Conservation (phyloP, 1,284 basidiomycete species). For the Mycosarcoma mackinlayi region DNA sequence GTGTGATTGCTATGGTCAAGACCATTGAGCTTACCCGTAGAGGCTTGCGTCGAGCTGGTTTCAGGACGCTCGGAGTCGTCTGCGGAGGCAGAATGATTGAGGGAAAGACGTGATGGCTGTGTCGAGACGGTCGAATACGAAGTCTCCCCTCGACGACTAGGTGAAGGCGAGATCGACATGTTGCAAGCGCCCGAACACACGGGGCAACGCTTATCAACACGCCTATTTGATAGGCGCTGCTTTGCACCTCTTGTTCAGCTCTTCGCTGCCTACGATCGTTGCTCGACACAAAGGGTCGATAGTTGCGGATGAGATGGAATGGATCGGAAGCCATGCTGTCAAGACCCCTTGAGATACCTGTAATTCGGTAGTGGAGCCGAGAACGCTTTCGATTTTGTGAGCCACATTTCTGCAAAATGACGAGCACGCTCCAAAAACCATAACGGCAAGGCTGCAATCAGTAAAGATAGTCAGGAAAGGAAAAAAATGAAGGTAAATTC, state of each 20-base stretch:
- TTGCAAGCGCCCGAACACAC: background rate
- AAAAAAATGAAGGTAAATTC: too few species aligned
- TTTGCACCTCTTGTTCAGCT: too few species aligned
- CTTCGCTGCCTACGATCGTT: background rate
- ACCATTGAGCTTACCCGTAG: background rate
- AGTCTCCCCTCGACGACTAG: background rate
- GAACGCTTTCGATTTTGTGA: background rate
- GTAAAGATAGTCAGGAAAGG: background rate
- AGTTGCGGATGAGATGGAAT: too few species aligned
- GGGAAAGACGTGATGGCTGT: slow-evolving; percentile 19
- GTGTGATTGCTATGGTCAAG: background rate
- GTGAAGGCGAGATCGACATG: slow-evolving; percentile 11
- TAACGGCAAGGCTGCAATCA: background rate
- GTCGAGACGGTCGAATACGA: slow-evolving; percentile 20
- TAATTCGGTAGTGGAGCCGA: too few species aligned
- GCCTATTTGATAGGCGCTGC: too few species aligned
- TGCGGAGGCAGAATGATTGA: slow-evolving; percentile 1
- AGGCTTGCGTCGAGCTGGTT: too few species aligned
- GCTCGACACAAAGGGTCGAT: too few species aligned
- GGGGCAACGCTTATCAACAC: too few species aligned
- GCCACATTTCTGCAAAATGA: slow-evolving; percentile 3
- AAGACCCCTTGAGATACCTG: too few species aligned
- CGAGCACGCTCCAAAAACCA: background rate
- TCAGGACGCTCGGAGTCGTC: too few species aligned
- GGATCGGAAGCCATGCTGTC: background rate